A percentile compares a stretch with the other conserved stretches of the same genome.
Evolutionary conservation across 768 basidiomycete genomes (phyloP).

Genomic region (Boletus subcaerulescens): DNA sequence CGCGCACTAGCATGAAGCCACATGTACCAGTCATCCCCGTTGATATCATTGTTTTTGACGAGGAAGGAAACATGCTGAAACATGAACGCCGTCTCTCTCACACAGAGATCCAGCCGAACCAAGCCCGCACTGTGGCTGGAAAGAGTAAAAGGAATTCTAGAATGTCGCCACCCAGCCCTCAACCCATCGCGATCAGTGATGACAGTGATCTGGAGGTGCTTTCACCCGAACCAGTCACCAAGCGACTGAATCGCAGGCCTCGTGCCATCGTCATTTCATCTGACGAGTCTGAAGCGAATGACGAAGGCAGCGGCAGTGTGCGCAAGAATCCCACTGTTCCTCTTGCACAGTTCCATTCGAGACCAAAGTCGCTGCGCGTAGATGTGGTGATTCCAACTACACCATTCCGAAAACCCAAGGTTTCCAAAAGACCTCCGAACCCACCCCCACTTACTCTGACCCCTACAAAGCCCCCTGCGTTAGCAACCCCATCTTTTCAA

Average conservation of each 20-base stretch:
- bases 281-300: constrained; percentile 46
- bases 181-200: constrained; percentile 25
- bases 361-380: constrained; percentile 25
- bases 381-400: constrained; percentile 44
- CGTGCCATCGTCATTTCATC: constrained; percentile 38
- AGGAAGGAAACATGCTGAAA: constrained; percentile 52
- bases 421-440: constrained; percentile 12
- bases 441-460: neutral
- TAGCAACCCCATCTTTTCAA: neutral
- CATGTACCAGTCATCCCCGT: constrained; percentile 53
- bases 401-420: constrained; percentile 21
- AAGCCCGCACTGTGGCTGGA: neutral
- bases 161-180: constrained; percentile 1
- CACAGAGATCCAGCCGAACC: constrained; percentile 40
- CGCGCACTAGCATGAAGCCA: constrained; percentile 34
- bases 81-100: constrained; percentile 61
- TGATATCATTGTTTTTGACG: constrained; percentile 68
- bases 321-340: constrained; percentile 3
- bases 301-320: neutral
- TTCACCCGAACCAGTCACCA: constrained; percentile 10
- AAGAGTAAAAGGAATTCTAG: constrained; percentile 8
- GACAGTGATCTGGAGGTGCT: constrained; percentile 31
- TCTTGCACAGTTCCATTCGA: constrained; percentile 10
- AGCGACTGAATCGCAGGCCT: constrained; percentile 13
- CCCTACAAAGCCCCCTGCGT: constrained; percentile 3